Conservation (phyloP, 1,284 basidiomycete species). For the Marasmius tenuissimus region DNA sequence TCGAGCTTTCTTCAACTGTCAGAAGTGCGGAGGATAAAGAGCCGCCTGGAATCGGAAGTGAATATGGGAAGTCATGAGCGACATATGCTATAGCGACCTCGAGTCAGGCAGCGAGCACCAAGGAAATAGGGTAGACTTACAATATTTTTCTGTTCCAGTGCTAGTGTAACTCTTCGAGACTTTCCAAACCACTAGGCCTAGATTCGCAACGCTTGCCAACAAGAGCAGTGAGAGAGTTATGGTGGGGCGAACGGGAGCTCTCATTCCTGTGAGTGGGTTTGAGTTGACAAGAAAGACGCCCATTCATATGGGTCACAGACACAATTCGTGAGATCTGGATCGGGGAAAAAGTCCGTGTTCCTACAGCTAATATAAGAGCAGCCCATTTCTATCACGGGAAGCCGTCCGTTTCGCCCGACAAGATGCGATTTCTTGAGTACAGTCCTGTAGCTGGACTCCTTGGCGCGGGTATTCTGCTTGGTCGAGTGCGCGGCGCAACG, state of each 20-base stretch:
- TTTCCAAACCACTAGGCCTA: neutral
- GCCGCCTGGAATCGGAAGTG: neutral
- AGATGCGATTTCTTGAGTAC: neutral
- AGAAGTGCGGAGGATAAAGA: slow-evolving; percentile 7
- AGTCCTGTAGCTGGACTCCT: neutral
- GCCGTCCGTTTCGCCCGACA: neutral
- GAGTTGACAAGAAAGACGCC: neutral
- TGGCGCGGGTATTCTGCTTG: neutral
- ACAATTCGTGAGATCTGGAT: neutral
- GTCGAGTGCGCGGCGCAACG: neutral
- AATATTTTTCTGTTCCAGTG: neutral
- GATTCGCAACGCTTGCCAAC: neutral
- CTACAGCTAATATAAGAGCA: neutral
- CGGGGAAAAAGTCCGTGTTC: neutral
- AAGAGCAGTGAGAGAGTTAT: neutral
- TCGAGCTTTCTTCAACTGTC: slow-evolving; percentile 18
- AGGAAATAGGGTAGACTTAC: neutral
- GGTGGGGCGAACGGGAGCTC: neutral
- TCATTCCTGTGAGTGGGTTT: neutral
- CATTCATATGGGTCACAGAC: neutral
- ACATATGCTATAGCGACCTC: slow-evolving; percentile 2
- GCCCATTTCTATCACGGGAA: neutral
- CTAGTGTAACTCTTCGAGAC: neutral
- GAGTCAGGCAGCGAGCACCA: neutral
- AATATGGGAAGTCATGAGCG: slow-evolving; percentile 11